These are phyloP conservation scores for Emergomyces pasteurianus DNA, from an alignment of 2,329 filamentous ascomycete species.

Conservation along the genomic window DNA sequence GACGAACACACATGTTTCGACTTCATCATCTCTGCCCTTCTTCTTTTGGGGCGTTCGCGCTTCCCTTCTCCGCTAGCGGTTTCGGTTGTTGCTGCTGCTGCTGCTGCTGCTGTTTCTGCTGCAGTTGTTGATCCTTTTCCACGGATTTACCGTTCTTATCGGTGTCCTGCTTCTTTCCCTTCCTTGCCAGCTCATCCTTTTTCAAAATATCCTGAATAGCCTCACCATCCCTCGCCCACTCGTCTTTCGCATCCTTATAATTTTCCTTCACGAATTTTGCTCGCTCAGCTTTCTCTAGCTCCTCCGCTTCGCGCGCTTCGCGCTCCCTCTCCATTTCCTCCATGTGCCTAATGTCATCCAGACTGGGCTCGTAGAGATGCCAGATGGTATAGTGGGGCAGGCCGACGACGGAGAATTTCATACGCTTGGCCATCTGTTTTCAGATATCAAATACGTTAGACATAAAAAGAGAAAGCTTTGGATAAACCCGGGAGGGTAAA, in stretches of 20 bases:
- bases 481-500: constrained; percentile 4
- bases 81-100: not conserved
- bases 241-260: constrained; percentile 61
- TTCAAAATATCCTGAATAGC: constrained; percentile 59
- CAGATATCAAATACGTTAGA: constrained; percentile 8
- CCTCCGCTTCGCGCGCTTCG: constrained; percentile 65
- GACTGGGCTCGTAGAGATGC: constrained; percentile 98
- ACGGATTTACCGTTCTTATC: not conserved
- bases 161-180: constrained; percentile 8
- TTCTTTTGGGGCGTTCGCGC: not conserved
- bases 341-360: constrained; percentile 96
- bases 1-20: not conserved
- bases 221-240: constrained; percentile 86
- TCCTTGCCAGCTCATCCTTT: constrained; percentile 37
- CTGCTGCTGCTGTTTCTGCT: not conserved
- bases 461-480: not conserved
- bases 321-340: constrained; percentile 93
- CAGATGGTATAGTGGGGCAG: constrained; percentile 97
- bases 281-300: constrained; percentile 59
- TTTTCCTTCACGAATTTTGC: constrained; percentile 68
- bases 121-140: not conserved
- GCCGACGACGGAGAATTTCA: constrained; percentile 91
- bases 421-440: constrained; percentile 81
- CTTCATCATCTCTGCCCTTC: not conserved
- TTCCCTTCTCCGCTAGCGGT: not conserved